Evolutionary conservation across 2,329 filamentous ascomycete genomes (phyloP), one percentile per base, ranked within the genome.

Genomic region (Neofusicoccum parvum): DNA sequence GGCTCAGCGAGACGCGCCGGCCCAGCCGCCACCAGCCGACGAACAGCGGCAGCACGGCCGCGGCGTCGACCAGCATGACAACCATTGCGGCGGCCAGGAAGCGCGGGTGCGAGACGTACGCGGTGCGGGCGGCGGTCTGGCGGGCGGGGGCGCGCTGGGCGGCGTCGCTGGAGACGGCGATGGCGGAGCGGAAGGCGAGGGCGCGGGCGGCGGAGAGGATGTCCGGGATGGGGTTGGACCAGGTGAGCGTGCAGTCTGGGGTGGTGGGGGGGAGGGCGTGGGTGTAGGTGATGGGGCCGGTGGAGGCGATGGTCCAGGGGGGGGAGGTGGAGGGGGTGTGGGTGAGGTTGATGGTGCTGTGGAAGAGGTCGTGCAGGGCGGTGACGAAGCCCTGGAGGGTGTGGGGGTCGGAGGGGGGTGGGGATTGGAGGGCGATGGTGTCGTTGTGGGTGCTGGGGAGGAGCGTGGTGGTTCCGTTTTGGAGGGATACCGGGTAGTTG

Each of bases 1-100:
- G 74, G 66, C 73, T 73, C 53, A 77, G 53, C 39, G 70, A 73
- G 12, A 74, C 69, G 3, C 65, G 51, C 1, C 74, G 66, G 0
- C 74, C 74, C 2, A 77, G 68, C 3, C 71, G 68, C 73, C 73
- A 76, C 68, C 71, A 76, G 12, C 71, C 71, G 39, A 65, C 37
- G 49, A 72, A 75, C 9, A 73, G 63, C 0, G 72, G 69, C 1
- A 72, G 15, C 1, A 72, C 67, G 6, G 69, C 68, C 4, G 67
- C 41, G 27, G 72, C 67, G 45, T 68, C 67, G 5, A 59, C 32
- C 6, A 72, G 1, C 3, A 70, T 71, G 15, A 72, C 20, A 2
- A 67, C 11, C 2, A 72, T 59, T 12, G 66, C 72, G 12, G 71
- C 32, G 5, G 49, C 65, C 12, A 73, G 27, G 56, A 62, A 59